Percentiles rank a stretch among this genome's conserved stretches.
Conservation (phyloP, 1,284 basidiomycete genomes). For the Rhodotorula sp. region DNA sequence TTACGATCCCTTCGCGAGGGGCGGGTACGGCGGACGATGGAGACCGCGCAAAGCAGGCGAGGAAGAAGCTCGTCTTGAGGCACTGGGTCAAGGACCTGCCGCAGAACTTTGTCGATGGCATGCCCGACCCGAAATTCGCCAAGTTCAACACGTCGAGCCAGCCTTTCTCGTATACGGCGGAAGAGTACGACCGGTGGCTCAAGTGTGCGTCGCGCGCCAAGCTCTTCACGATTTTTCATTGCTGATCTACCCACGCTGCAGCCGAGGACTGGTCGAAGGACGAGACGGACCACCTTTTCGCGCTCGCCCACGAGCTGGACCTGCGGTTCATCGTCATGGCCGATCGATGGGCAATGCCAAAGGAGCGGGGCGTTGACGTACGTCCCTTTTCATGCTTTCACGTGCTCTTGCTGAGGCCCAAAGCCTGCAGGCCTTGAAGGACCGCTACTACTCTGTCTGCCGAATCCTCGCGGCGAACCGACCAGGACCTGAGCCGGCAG, state of each 20-base stretch:
- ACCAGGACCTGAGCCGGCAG: slow-evolving; percentile 71
- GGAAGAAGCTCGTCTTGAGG: slow-evolving; percentile 29
- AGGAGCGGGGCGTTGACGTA: slow-evolving; percentile 30
- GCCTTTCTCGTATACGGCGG: slow-evolving; percentile 78
- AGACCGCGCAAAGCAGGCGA: slow-evolving; percentile 23
- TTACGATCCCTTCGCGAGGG: slow-evolving; percentile 50
- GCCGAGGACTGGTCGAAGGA: slow-evolving; percentile 77
- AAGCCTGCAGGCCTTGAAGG: slow-evolving; percentile 78
- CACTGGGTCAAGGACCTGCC: slow-evolving; percentile 41
- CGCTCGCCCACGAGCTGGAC: slow-evolving; percentile 77
- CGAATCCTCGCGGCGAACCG: slow-evolving; percentile 80
- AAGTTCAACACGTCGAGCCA: slow-evolving; percentile 73
- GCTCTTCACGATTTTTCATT: background rate
- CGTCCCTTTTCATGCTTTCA: background rate
- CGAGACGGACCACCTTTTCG: slow-evolving; percentile 92
- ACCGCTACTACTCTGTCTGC: slow-evolving; percentile 89
- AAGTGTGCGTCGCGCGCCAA: slow-evolving; percentile 59
- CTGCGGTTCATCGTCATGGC: slow-evolving; percentile 84
- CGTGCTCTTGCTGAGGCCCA: background rate
- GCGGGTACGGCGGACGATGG: slow-evolving; percentile 53
- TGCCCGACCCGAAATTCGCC: slow-evolving; percentile 60
- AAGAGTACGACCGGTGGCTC: slow-evolving; percentile 81
- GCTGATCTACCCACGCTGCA: slow-evolving; percentile 57
- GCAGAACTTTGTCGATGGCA: slow-evolving; percentile 14
- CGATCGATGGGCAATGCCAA: slow-evolving; percentile 78